Conservation (phyloP, 2,329 filamentous ascomycete genomes). For the Colletotrichum tanaceti region DNA sequence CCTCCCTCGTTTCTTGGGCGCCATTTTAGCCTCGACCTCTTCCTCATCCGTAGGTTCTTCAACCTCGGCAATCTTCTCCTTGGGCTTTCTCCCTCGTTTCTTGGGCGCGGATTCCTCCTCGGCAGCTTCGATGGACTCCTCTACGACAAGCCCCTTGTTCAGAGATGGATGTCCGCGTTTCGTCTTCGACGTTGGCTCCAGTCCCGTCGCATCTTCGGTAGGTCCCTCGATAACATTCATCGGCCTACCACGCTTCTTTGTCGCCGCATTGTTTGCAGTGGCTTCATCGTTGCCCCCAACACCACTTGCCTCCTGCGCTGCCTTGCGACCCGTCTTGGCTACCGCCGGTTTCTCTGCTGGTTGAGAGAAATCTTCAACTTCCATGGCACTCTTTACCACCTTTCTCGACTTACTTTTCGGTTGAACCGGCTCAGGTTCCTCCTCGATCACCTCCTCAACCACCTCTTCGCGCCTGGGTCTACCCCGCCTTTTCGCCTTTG, state of each 20-base stretch:
- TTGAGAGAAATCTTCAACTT: background rate
- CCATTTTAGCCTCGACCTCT: constrained; percentile 23
- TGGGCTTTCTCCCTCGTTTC: constrained; percentile 25
- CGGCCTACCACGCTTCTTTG: constrained; percentile 20
- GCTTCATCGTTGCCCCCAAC: constrained; percentile 4
- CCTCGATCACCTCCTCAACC: constrained; percentile 5
- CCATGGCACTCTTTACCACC: too few species aligned
- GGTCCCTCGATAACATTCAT: constrained; percentile 1
- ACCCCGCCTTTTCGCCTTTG: constrained; percentile 26
- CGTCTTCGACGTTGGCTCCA: constrained; percentile 41
- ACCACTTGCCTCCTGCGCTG: constrained; percentile 13
- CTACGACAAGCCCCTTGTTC: constrained; percentile 32
- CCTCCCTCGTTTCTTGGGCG: constrained; percentile 20
- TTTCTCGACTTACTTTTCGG: background rate
- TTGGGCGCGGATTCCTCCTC: constrained; percentile 33
- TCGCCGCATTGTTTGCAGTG: background rate
- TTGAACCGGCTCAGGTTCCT: constrained; percentile 17
- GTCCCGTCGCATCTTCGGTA: constrained; percentile 40
- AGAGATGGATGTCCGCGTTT: constrained; percentile 47
- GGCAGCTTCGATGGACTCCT: constrained; percentile 18
- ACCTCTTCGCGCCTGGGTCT: constrained; percentile 23
- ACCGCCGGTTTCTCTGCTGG: background rate
- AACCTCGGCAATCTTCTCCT: constrained; percentile 10
- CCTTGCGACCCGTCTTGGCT: constrained; percentile 2
- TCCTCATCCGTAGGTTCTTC: constrained; percentile 14